Evolutionary conservation across 352 stramenopile species (phyloP), one percentile per base, ranked within the genome.

Genomic region (Phytophthora palmivora): DNA sequence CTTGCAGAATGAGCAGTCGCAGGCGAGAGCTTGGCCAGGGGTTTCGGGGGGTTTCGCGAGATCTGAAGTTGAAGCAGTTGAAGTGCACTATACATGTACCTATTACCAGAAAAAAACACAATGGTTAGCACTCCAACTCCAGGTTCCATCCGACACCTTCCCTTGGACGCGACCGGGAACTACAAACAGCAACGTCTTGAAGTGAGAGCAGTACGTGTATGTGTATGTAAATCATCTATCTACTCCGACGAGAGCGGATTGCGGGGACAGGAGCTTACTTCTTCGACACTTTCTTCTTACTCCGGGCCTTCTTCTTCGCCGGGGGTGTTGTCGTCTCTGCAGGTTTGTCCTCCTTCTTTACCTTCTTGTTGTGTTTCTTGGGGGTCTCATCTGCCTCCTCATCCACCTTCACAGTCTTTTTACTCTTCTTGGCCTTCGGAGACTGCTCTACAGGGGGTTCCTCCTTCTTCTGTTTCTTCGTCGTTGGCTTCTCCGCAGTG

Each of bases 211-310:
- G 49, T 67, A 72, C 48, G 58, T 70, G 66, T 68, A 71, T 72
- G 49, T 68, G 43, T 71, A 48, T 71, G 50, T 41, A 68, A 62
- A 75, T 75, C 56, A 69, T 72, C 56, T 75, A 72, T 75, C 56
- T 62, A 72, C 51, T 64, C 60, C 28, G 37, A 21, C 58, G 46
- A 21, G 26, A 63, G 26, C 38, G 42, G 33, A 30, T 43, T 41
- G 33, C 26, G 33, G 18, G 46, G 34, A 39, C 49, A 70, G 42
- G 21, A 51, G 34, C 28, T 66, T 64, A 72, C 50, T 72, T 74
- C 59, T 69, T 74, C n/a, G 55, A 28, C 30, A 67, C 58, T 60
- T 67, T 68, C 56, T 64, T 67, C 61, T 71, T 71, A 18, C 26
- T 42, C 34, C 50, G 53, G 24, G 37, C 47, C 32, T 75, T 65